Percentiles rank a stretch among this genome's conserved stretches.
phyloP scores from a whole-genome alignment of 169 alveolate species.

The Plasmodium coatneyi region DNA sequence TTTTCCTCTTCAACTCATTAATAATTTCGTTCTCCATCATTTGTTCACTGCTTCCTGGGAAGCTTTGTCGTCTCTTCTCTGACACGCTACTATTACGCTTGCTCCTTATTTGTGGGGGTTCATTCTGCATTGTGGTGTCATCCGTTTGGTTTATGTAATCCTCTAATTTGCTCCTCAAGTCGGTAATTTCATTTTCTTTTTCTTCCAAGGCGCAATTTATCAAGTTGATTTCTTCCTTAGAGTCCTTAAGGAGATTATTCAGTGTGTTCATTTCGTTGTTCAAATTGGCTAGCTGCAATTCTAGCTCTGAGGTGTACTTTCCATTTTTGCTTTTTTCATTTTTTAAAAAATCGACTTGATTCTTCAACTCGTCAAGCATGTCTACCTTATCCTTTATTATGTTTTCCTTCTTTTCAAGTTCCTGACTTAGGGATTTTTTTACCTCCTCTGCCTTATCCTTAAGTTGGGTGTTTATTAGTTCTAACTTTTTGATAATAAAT shows the following conservation, averaged over 20 bases:
- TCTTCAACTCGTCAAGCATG: slow-evolving; percentile 11
- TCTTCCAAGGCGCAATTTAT: slow-evolving; percentile 7
- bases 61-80: not conserved
- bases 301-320: slow-evolving; percentile 38
- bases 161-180: slow-evolving; percentile 4
- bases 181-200: slow-evolving; percentile 24
- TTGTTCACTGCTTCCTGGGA: not conserved
- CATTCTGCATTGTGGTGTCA: not conserved
- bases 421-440: slow-evolving; percentile 17
- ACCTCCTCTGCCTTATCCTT: slow-evolving; percentile 34
- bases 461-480: slow-evolving; percentile 37
- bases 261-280: slow-evolving; percentile 61
- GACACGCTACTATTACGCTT: not conserved
- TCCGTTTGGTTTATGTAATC: not conserved
- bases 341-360: slow-evolving; percentile 25
- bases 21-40: not conserved
- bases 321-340: slow-evolving; percentile 3
- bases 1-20: slow-evolving; percentile 15
- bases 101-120: not conserved
- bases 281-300: slow-evolving; percentile 32
- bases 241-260: slow-evolving; percentile 26
- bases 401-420: slow-evolving; percentile 33
- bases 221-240: slow-evolving; percentile 42
- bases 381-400: slow-evolving; percentile 37
- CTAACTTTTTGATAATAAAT: slow-evolving; percentile 53